Evolutionary conservation across 495 filamentous ascomycete species (phyloP).

Genomic region (Neurospora terricola): DNA sequence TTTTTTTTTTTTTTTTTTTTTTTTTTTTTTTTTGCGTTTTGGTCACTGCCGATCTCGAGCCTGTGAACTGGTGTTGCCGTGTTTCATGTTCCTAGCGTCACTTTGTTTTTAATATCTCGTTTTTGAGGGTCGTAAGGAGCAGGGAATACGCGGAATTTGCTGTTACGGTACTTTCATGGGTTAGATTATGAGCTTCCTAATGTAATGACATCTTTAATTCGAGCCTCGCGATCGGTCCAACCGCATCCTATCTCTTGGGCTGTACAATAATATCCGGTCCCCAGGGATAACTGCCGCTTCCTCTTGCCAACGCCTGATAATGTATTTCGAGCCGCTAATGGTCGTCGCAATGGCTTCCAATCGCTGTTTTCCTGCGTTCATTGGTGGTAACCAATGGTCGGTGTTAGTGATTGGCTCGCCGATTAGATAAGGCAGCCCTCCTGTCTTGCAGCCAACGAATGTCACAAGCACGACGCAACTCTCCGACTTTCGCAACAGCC

Average conservation of each 20-base stretch:
- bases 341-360: not conserved
- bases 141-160: not conserved
- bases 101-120: not conserved
- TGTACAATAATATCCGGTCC: not conserved
- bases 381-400: not conserved
- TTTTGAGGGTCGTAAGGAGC: not conserved
- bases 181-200: not conserved
- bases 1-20: too few relatives aligned
- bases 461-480: not conserved
- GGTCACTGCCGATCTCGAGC: not conserved
- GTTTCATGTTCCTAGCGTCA: not conserved
- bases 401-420: not conserved
- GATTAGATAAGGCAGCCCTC: not conserved
- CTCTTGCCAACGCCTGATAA: not conserved
- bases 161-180: not conserved
- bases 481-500: not conserved
- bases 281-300: not conserved
- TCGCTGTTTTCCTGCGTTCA: not conserved
- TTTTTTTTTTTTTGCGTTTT: not conserved
- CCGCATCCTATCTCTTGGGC: not conserved
- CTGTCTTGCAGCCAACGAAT: not conserved
- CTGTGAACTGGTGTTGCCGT: not conserved
- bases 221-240: not conserved
- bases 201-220: not conserved
- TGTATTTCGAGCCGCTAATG: not conserved